Percentiles rank a stretch among this genome's conserved stretches.
These are phyloP conservation scores for Lactarius trivialis DNA, from an alignment of 768 basidiomycete species.

Conservation along the genomic window DNA sequence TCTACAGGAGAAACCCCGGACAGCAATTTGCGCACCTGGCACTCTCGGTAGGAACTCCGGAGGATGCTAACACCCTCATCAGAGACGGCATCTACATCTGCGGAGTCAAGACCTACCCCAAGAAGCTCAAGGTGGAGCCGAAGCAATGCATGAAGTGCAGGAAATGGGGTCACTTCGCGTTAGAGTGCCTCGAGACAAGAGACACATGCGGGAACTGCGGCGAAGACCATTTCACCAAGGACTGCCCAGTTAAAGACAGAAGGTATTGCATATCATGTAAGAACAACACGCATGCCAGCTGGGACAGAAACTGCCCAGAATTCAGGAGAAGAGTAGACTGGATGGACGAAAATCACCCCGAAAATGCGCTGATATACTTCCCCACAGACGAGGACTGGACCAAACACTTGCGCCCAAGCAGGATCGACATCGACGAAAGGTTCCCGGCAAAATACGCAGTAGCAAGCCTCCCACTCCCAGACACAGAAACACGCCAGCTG, in stretches of 20 bases:
- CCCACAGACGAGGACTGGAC: conserved; percentile 22
- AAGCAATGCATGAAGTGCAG: no score
- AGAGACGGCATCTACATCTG: no score
- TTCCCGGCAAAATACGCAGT: background rate
- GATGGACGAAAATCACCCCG: conserved; percentile 7
- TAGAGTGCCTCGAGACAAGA: background rate
- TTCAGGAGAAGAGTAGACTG: background rate
- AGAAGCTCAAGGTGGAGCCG: no score
- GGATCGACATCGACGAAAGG: background rate
- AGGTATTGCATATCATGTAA: background rate
- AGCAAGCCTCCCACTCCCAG: background rate
- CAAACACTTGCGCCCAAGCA: background rate
- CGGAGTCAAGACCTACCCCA: no score
- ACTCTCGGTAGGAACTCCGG: no score
- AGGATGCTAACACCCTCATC: no score
- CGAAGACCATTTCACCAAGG: conserved; percentile 19
- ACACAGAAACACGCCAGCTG: no score
- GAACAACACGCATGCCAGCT: background rate
- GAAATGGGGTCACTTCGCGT: conserved; percentile 12
- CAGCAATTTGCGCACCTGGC: no score
- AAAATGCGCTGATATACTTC: conserved; percentile 24
- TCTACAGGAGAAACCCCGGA: no score
- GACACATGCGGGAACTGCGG: conserved; percentile 17
- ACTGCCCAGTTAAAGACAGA: conserved; percentile 2
- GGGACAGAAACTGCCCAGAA: conserved; percentile 7